A percentile compares a stretch with the other conserved stretches of the same genome.
Evolutionary conservation across 1,139 yeast species (phyloP).

Genomic region (Kodamaea suecica): DNA sequence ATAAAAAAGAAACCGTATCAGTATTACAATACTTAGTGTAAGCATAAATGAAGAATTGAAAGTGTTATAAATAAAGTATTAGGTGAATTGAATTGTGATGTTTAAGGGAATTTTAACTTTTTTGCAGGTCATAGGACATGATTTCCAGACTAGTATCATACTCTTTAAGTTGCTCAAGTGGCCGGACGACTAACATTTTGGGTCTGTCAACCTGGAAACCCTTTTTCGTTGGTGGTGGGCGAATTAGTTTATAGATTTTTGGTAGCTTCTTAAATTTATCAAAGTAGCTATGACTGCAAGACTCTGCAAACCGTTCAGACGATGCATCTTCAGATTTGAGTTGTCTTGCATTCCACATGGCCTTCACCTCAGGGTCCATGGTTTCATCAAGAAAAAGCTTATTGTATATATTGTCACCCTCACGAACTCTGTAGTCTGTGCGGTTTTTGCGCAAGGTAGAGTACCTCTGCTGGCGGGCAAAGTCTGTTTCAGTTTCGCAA

Average conservation of each 20-base stretch:
- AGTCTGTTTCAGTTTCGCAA: constrained; percentile 14
- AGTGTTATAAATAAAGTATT: too few relatives aligned
- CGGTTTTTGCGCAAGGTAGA: constrained; percentile 15
- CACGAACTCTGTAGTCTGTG: constrained; percentile 47
- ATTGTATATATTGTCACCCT: constrained; percentile 45
- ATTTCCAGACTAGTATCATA: too few relatives aligned
- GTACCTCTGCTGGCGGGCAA: constrained; percentile 12
- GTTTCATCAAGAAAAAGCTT: constrained; percentile 38
- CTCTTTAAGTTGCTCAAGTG: constrained; percentile 3
- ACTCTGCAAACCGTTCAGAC: too few relatives aligned
- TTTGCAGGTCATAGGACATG: too few relatives aligned
- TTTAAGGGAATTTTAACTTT: too few relatives aligned
- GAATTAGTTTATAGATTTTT: neutral
- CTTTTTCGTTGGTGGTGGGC: constrained; percentile 7
- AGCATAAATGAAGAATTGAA: neutral
- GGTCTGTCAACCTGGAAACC: constrained; percentile 48
- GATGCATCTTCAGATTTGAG: constrained; percentile 1
- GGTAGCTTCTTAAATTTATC: constrained; percentile 2
- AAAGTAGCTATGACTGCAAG: constrained; percentile 2
- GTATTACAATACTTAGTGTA: neutral
- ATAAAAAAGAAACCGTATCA: neutral
- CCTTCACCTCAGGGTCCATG: constrained; percentile 51
- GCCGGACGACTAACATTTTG: constrained; percentile 33
- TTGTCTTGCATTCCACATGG: constrained; percentile 48
- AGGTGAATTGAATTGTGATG: too few relatives aligned